Conservation (phyloP, 176 grass and related monocot genomes). For the Juncus inflexus region DNA sequence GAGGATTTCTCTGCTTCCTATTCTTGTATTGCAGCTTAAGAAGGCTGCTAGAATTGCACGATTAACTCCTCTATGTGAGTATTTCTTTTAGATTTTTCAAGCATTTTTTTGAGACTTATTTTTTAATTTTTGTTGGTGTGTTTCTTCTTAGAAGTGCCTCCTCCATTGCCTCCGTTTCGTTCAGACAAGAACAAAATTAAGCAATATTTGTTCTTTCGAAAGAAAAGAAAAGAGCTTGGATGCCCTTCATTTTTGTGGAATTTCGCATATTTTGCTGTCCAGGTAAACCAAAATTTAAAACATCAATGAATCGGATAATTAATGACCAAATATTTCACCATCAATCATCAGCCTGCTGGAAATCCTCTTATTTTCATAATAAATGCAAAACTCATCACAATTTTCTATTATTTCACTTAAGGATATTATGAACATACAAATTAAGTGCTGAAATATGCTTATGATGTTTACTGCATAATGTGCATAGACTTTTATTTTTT, state of each 20-base stretch:
- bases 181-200: constrained; percentile 51
- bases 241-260: constrained; percentile 92
- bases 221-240: constrained; percentile 71
- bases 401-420: background rate
- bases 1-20: constrained; percentile 64
- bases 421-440: too few relatives aligned
- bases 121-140: constrained; percentile 35
- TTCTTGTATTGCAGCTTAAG: constrained; percentile 55
- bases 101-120: too few relatives aligned
- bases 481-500: background rate
- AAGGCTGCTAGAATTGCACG: constrained; percentile 55
- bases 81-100: constrained; percentile 4
- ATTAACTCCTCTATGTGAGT: constrained; percentile 53
- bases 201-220: constrained; percentile 50
- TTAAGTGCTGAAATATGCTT: too few relatives aligned
- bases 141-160: constrained; percentile 73
- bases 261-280: constrained; percentile 58
- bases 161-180: constrained; percentile 54
- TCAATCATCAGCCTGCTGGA: background rate
- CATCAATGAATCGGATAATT: background rate
- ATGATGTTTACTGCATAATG: too few relatives aligned
- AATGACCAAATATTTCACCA: background rate
- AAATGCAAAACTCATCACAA: too few relatives aligned
- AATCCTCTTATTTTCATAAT: background rate
- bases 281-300: constrained; percentile 53